Conservation (phyloP, 192 early-diverging fungal species). For the Helicostylum pulchrum region DNA sequence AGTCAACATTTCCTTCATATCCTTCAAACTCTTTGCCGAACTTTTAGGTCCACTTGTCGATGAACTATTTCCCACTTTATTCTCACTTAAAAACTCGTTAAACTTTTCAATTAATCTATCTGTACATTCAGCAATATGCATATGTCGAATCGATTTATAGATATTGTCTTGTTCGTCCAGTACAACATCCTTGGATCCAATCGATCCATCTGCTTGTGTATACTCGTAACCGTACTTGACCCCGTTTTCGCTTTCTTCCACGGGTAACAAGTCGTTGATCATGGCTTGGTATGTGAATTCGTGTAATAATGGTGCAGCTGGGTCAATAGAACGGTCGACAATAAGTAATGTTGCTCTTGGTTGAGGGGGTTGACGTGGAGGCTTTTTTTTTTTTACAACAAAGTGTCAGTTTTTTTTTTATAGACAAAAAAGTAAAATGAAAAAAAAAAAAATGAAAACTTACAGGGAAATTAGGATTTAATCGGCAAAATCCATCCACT, state of each 20-base stretch:
- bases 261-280: conserved; percentile 83
- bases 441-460: conserved; percentile 4
- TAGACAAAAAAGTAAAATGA: no score
- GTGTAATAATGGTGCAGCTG: conserved; percentile 85
- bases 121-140: conserved; percentile 79
- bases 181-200: conserved; percentile 44
- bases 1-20: conserved; percentile 83
- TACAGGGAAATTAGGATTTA: conserved; percentile 63
- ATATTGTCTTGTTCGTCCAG: conserved; percentile 81
- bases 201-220: conserved; percentile 37
- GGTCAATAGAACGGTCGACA: conserved; percentile 88
- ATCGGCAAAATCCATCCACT: conserved; percentile 71
- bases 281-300: conserved; percentile 99
- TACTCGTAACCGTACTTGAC: conserved; percentile 59
- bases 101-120: conserved; percentile 69
- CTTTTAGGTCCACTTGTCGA: conserved; percentile 33
- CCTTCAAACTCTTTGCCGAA: conserved; percentile 64
- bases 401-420: not conserved
- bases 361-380: conserved; percentile 37
- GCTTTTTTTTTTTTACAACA: conserved; percentile 24
- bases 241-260: conserved; percentile 41
- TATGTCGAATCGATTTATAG: conserved; percentile 72
- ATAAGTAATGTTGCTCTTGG: conserved; percentile 82
- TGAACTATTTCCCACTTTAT: conserved; percentile 41
- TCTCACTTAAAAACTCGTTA: conserved; percentile 75